Evolutionary conservation across 371 early-diverging fungal genomes (phyloP).

Genomic region (Basidiobolus heterosporus): DNA sequence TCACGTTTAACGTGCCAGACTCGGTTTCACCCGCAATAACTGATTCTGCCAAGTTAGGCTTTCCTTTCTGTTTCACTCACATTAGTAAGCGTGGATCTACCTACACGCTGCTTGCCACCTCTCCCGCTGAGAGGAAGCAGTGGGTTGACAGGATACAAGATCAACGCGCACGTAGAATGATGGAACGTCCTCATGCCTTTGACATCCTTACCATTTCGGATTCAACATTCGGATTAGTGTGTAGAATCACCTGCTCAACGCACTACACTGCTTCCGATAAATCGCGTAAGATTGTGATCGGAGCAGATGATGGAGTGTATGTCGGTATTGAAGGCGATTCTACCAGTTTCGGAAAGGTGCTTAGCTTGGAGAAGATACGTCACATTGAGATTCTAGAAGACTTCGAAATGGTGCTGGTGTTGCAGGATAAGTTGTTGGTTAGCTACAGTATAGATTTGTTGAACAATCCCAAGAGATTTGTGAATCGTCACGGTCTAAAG

Average conservation of each 20-base stretch:
- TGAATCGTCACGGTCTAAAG: conserved; percentile 33
- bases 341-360: conserved; percentile 23
- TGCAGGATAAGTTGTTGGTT: conserved; percentile 32
- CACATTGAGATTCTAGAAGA: conserved; percentile 72
- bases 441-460: conserved; percentile 21
- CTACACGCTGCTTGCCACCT: conserved; percentile 54
- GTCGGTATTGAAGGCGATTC: conserved; percentile 20
- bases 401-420: conserved; percentile 52
- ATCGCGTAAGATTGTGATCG: conserved; percentile 44
- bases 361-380: conserved; percentile 63
- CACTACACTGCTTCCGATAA: no score
- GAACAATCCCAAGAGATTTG: conserved; percentile 25
- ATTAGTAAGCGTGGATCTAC: conserved; percentile 46
- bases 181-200: conserved; percentile 21
- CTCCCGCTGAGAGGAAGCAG: conserved; percentile 52
- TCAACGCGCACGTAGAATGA: conserved; percentile 25
- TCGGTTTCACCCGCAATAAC: conserved; percentile 3
- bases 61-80: conserved; percentile 55
- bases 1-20: conserved; percentile 45
- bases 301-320: conserved; percentile 72
- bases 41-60: conserved; percentile 20
- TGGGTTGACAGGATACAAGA: conserved; percentile 69
- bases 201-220: conserved; percentile 30
- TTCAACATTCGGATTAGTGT: no score
- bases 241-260: no score